Evolutionary conservation across 768 basidiomycete genomes (phyloP), one percentile per base, ranked within the genome.

Genomic region (Hericium coralloides): DNA sequence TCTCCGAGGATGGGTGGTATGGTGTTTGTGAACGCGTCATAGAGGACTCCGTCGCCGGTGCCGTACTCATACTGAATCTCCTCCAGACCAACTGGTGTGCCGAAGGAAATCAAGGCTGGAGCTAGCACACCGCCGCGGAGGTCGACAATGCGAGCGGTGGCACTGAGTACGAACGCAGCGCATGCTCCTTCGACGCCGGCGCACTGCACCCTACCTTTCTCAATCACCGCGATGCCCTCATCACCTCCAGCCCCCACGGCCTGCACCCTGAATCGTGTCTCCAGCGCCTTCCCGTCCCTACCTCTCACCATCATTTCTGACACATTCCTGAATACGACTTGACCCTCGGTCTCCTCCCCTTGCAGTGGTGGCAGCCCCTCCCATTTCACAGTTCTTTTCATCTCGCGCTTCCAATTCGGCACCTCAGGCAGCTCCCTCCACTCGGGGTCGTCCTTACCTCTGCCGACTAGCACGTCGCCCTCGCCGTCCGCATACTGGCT

Each of bases 351-450:
- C 15, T 63, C 55, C 25, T 66, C 65, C 20, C 68, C 67, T 5
- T 76, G 72, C 1, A 92, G 71, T 14, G 89, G 87, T 0, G 89
- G 89, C 12, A 91, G 70, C 1, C 91, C 91, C 3, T 81, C 79
- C 59, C 79, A 82, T 55, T 80, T 64, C 12, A 92, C 64, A 7
- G 84, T 76, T 10, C 77, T 75, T 52, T 70, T 65, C 1, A 81
- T 78, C 67, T 91, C 90, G 26, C 74, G 68, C 37, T 83, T 79
- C 65, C 79, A 92, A 58, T 79, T 72, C 0, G 87, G 87, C 2
- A 71, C 68, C 5, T 63, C 55, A 1, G 88, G 85, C 26, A 52
- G 20, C 36, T 62, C 54, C 2, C 61, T 60, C 61, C 61, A 62
- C 48, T 62, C 61, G 1, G 59, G 61, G 6, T 25, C 52, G 31